Evolutionary conservation across 495 filamentous ascomycete genomes (phyloP), one percentile per base, ranked within the genome.

Genomic region (Copromyces sp.): DNA sequence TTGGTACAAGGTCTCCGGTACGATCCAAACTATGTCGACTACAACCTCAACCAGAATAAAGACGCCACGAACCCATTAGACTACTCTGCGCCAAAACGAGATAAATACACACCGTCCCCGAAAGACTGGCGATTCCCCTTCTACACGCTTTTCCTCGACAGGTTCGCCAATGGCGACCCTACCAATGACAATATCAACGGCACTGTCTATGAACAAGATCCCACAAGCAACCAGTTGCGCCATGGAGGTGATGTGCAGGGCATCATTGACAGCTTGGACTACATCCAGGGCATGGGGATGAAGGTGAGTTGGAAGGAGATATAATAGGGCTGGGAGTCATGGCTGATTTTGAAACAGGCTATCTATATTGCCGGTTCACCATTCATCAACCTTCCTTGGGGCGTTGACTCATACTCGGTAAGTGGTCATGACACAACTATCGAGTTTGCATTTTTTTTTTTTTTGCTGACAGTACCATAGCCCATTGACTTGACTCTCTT

Each of bases 271-370:
- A 90, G 87, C 20, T 81, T 93, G 71, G 91, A 93, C 76, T 93
- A 93, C 76, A 77, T 93, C 61, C 89, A 92, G 73, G 91, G 91
- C 29, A 88, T 92, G 89, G 91, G 91, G 3, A 88, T 92, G 75
- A 92, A 76, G 73, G 78, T 79, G n/a, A 47, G 75, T 68, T 0
- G 35, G 29, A 4, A 14, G 35, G 40, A 47, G 20, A 35, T 3
- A 5, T 5, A 41, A 11, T 14, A 11, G 37, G 40, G 3, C 3
- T 17, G 35, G 20, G 12, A 39, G 17, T 24, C 5, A 2, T 61
- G 4, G n/a, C 70, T 73, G 32, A 70, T 41, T 20, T 12, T 9
- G 29, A n/a, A 16, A 61, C 32, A 91, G 88, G 88, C 83, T 3
- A 85, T 93, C 32, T 93, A 93, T 75, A 83, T 93, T 69, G 89